Base-by-base conservation (phyloP, 2,329 filamentous ascomycete species). In the Colletotrichum orbiculare region DNA sequence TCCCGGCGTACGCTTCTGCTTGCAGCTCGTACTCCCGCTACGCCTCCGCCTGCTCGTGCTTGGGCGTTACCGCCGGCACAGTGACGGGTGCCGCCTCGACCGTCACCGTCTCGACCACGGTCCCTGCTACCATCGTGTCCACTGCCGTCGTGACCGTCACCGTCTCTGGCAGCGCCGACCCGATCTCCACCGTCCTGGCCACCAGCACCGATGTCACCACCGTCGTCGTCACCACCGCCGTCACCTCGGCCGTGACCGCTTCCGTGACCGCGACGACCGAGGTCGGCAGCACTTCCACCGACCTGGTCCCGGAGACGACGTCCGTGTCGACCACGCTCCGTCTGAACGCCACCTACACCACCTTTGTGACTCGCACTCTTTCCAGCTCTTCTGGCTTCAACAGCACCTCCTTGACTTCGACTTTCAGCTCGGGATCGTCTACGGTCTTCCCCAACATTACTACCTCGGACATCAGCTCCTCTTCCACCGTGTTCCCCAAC, bases 11-110 rank as follows among this genome's bases (percentile, higher is more conserved):
- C 48, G 71, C 71, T 4, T 67, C 70, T 6, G 67, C 71, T 12
- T 73, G 71, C 62, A 66, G 62, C 39, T 64, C 64, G 35, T 47
- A 63, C 25, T 63, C 59, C n/a, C 54, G 60, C 41, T 73, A 72
- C 54, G 67, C 68, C 33, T 71, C 69, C 33, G 71, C 71, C 13
- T 73, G 71, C 68, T 68, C 64, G 6, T 73, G 71, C 62, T 49
- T 72, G 45, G 71, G 71, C 12, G 66, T 71, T n/a, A 43, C 50
- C 6, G 63, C 64, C 11, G 57, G 17, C 47, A 71, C 71, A 8
- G 68, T 55, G 43, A 71, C 71, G 8, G 67, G 63, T 9, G 47
- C 52, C 6, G 47, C 59, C 7, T 46, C 58, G 13, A 58, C 61
- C 25, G 60, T 59, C 37, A 68, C 64, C 12, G 37, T 63, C 15